Evolutionary conservation across 202 grass and related monocot species (phyloP), one percentile per base, ranked within the genome.

Genomic region (Zizania palustris): DNA sequence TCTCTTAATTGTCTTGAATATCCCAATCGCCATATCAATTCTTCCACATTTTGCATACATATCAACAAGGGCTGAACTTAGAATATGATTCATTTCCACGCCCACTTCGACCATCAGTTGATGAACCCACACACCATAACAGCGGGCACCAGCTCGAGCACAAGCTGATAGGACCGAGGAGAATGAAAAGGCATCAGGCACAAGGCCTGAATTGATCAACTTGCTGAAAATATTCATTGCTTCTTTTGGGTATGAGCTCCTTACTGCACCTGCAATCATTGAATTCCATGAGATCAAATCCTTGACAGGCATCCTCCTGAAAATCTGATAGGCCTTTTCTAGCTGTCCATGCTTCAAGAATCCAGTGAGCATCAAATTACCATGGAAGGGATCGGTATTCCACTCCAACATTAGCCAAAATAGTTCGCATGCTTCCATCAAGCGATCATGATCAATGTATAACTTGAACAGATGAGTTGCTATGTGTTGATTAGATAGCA

Each of bases 1-100:
- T 67, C 50, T 85, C 39, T 49, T 50, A 72, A 69, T 28, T 54
- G 21, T 48, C 34, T 69, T 74, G 75, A 93, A 93, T 72, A 93
- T 87, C 13, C 78, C 61, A 69, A 76, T 69, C 42, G 87, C 85
- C 15, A 85, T 28, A 28, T 83, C 85, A 55, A 93, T 83, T 64
- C 58, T 93, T 74, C 87, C 91, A 73, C 91, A 93, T 58, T 93
- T 93, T 22, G 87, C 82, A 53, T 93, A 88, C 91, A 93, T 93
- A 79, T 90, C 87, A 73, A 93, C 13, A 46, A 93, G 74, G 46
- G 87, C 79, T 57, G 91, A 85, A 58, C 48, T 66, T 63, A 93
- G 54, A 51, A 93, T 77, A 79, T 85, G 62, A 76, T 90, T 88
- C 22, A 78, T 67, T 58, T 90, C 75, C 56, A 93, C 45, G 21